A percentile compares a stretch with the other conserved stretches of the same genome.
Evolutionary conservation across 2,329 filamentous ascomycete species (phyloP).

Genomic region (Cladosporium halotolerans): DNA sequence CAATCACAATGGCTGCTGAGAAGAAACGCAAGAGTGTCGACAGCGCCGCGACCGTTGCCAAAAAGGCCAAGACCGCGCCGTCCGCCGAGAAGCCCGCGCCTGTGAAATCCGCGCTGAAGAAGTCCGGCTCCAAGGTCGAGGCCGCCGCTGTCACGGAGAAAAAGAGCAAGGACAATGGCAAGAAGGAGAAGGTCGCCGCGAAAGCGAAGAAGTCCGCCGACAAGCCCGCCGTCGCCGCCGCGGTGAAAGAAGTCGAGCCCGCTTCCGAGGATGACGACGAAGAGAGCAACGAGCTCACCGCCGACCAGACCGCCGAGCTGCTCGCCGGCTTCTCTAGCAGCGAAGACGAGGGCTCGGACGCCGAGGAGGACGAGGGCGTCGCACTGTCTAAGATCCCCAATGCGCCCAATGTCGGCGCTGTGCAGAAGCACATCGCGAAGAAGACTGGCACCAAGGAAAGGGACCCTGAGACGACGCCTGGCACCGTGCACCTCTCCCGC

Average conservation of each 20-base stretch:
- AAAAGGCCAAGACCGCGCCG: slow-evolving; percentile 30
- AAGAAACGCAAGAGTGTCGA: slow-evolving; percentile 33
- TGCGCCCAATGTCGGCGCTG: slow-evolving; percentile 28
- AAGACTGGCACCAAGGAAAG: slow-evolving; percentile 38
- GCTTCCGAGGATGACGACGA: slow-evolving; percentile 17
- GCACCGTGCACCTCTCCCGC: slow-evolving; percentile 83
- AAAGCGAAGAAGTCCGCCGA: slow-evolving; percentile 12
- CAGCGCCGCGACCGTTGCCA: slow-evolving; percentile 23
- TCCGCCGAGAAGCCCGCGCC: slow-evolving; percentile 26
- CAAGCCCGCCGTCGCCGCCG: slow-evolving; percentile 13
- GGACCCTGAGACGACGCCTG: slow-evolving; percentile 52
- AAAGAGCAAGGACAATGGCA: slow-evolving; percentile 2
- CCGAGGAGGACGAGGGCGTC: slow-evolving; percentile 70
- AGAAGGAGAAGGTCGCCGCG: slow-evolving; percentile 7
- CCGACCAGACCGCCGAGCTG: slow-evolving; percentile 46
- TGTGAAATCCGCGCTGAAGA: slow-evolving; percentile 29
- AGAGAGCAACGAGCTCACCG: slow-evolving; percentile 28
- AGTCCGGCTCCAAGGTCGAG: slow-evolving; percentile 15
- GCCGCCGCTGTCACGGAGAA: slow-evolving; percentile 4
- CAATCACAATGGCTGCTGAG: slow-evolving; percentile 24
- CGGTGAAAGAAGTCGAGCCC: slow-evolving; percentile 14
- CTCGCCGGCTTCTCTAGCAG: slow-evolving; percentile 47
- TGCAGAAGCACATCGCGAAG: slow-evolving; percentile 37
- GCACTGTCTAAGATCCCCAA: slow-evolving; percentile 78
- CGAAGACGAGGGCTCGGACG: slow-evolving; percentile 36